Evolutionary conservation across 345 rosid species (phyloP), one percentile per base, ranked within the genome.

Genomic region (Gossypium sturtianum): DNA sequence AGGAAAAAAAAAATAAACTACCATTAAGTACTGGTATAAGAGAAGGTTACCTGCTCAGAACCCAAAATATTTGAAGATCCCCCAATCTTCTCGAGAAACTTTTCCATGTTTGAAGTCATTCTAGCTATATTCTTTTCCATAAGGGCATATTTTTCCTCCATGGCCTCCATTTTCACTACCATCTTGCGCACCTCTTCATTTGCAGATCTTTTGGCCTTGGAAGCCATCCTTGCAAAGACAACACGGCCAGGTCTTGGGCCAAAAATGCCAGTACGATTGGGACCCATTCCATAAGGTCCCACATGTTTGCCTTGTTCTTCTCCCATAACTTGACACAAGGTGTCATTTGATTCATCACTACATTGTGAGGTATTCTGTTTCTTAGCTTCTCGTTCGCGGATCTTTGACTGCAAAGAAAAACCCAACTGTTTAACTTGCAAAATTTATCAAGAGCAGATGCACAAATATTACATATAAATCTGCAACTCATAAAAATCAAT

Each of bases 91-190:
- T 67, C 78, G 9, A 83, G 70, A 29, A 83, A 73, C 59, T 20
- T 75, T 70, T 83, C 77, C 79, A 83, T 71, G 76, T 61, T 83
- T 56, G 85, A 71, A 69, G 48, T 72, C 77, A 83, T 77, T 66
- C 63, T 61, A 68, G 80, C 81, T 29, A 83, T 72, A 19, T 83
- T 79, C 61, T 77, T 73, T 75, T 83, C 83, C 79, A 83, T 72
- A 22, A 12, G 51, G 13, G 73, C 68, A 59, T 72, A 74, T 54
- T 77, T 83, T 45, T 83, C 66, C 76, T 83, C 85, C 81, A 83
- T 59, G 15, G 79, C 76, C 75, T 80, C 85, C 79, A 83, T 70
- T 77, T 83, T 83, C 19, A 15, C 71, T 15, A 64, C 47, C 70
- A 75, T 73, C 81, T 57, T 83, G 61, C 45, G 62, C 65, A 77